phyloP scores from a whole-genome alignment of 2,329 filamentous ascomycete genomes.

The Stagonosporopsis chrysanthemi region DNA sequence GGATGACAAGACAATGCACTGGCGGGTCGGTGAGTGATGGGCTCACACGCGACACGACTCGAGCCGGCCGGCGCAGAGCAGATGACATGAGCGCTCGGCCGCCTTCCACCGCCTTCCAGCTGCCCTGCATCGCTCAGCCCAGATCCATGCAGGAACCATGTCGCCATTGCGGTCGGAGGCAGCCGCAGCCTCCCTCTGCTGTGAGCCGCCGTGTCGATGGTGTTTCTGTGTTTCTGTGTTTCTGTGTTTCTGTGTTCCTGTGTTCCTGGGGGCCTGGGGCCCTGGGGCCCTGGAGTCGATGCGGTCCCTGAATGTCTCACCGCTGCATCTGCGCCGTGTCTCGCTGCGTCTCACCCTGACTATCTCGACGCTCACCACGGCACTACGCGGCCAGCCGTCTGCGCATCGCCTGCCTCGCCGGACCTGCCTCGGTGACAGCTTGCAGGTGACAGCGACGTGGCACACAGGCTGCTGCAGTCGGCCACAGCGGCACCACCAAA shows the following conservation, averaged over 20 bases:
- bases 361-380: constrained; percentile 4
- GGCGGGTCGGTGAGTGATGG: constrained; percentile 14
- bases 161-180: background rate
- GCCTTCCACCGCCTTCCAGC: constrained; percentile 19
- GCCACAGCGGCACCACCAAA: constrained; percentile 16
- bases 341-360: background rate
- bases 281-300: too few species aligned
- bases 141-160: constrained; percentile 17
- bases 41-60: constrained; percentile 19
- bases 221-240: too few species aligned
- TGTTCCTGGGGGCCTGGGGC: too few species aligned
- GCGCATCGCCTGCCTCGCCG: constrained; percentile 26
- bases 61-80: constrained; percentile 13
- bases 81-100: constrained; percentile 12
- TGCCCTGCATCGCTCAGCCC: constrained; percentile 11
- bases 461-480: constrained; percentile 22
- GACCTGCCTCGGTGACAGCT: constrained; percentile 23
- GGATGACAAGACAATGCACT: constrained; percentile 23
- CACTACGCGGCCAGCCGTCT: background rate
- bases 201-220: too few species aligned
- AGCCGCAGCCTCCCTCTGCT: too few species aligned
- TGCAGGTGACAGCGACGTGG: constrained; percentile 37
- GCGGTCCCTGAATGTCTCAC: constrained; percentile 8
- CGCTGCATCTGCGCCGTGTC: background rate
- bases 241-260: too few species aligned